A percentile compares a stretch with the other conserved stretches of the same genome.
Conservation (phyloP, 2,329 filamentous ascomycete species). For the Paracoccidioides brasiliensis region DNA sequence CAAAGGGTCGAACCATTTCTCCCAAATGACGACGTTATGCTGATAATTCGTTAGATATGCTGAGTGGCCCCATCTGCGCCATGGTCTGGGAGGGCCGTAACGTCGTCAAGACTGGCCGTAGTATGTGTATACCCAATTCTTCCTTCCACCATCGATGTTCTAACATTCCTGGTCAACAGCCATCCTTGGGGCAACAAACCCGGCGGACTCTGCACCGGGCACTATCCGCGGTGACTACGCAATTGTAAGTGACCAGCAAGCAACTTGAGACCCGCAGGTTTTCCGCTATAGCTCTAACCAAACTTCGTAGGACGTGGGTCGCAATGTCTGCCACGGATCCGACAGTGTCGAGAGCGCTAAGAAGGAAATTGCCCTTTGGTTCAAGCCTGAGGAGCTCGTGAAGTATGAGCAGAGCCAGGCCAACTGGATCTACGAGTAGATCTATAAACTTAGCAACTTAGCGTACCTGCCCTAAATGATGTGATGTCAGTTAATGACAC, state of each 20-base stretch:
- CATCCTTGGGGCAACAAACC: conserved; percentile 98
- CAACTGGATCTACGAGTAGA: conserved; percentile 97
- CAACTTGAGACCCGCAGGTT: not conserved
- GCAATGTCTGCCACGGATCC: conserved; percentile 99
- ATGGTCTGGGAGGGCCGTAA: conserved; percentile 99
- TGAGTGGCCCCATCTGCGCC: conserved; percentile 89
- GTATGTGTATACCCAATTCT: conserved; percentile 37
- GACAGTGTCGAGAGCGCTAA: conserved; percentile 97
- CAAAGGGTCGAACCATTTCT: not conserved
- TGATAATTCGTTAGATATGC: conserved; percentile 59
- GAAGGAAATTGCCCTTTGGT: conserved; percentile 99
- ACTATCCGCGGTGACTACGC: conserved; percentile 95
- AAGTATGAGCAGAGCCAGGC: conserved; percentile 72
- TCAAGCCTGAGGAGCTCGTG: conserved; percentile 76
- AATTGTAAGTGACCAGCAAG: conserved; percentile 41
- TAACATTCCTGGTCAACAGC: conserved; percentile 31
- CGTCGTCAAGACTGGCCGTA: conserved; percentile 94
- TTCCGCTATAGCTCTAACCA: conserved; percentile 8
- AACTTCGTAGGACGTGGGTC: conserved; percentile 56
- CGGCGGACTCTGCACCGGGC: conserved; percentile 79
- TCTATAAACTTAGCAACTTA: not conserved
- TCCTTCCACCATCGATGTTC: conserved; percentile 7
- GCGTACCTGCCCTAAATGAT: not conserved
- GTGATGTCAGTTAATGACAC: conserved; percentile 4
- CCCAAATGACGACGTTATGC: not conserved